phyloP scores from a whole-genome alignment of 2,329 filamentous ascomycete species.

The Beauveria asiatica region DNA sequence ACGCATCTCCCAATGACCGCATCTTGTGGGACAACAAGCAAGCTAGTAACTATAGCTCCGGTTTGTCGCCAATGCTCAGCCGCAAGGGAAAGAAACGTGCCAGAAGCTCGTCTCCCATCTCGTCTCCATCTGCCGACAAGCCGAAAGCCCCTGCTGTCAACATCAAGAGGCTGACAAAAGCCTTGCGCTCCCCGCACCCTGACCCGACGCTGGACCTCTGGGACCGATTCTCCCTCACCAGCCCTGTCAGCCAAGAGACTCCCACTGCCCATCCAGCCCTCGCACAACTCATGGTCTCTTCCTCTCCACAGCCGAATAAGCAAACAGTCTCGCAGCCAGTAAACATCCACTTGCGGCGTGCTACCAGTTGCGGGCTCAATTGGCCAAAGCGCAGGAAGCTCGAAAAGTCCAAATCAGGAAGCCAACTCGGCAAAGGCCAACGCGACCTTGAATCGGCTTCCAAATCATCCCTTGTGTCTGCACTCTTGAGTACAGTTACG shows the following conservation, averaged over 20 bases:
- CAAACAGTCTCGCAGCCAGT: slow-evolving; percentile 32
- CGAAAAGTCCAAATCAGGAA: slow-evolving; percentile 36
- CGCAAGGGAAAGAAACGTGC: slow-evolving; percentile 56
- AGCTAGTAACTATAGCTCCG: slow-evolving; percentile 30
- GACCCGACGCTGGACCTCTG: slow-evolving; percentile 69
- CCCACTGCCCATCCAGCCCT: slow-evolving; percentile 47
- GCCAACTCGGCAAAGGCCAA: slow-evolving; percentile 24
- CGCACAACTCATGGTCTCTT: slow-evolving; percentile 60
- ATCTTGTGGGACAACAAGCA: slow-evolving; percentile 52
- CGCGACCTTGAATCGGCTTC: slow-evolving; percentile 40
- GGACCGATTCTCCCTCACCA: slow-evolving; percentile 59
- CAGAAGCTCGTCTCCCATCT: slow-evolving; percentile 63
- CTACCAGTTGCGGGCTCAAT: slow-evolving; percentile 60
- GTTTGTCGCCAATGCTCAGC: slow-evolving; percentile 39
- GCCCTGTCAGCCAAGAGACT: slow-evolving; percentile 32
- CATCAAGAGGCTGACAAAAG: slow-evolving; percentile 47
- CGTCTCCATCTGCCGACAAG: slow-evolving; percentile 51
- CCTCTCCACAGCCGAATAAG: slow-evolving; percentile 55
- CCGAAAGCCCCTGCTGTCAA: slow-evolving; percentile 41
- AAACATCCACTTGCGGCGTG: slow-evolving; percentile 45
- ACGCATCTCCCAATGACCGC: slow-evolving; percentile 50
- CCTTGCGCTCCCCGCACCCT: slow-evolving; percentile 57
- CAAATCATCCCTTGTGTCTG: slow-evolving; percentile 50
- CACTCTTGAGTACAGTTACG: slow-evolving; percentile 58
- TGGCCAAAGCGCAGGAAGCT: slow-evolving; percentile 64